phyloP scores from a whole-genome alignment of 257 asterid genomes.

The Catharanthus roseus region DNA sequence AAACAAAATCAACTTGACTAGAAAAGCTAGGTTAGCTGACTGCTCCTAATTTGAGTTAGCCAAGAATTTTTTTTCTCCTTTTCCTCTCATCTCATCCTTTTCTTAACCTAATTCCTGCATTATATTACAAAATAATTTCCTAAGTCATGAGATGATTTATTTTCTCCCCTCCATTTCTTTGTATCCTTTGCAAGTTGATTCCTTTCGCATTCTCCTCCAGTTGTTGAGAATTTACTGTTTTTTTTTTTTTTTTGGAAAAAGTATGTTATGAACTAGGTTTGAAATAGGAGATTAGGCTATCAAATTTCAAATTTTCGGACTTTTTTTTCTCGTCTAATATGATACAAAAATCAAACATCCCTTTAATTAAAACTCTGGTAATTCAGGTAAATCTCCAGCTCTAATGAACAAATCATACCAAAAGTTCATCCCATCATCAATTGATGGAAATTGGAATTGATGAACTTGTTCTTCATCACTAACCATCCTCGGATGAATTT shows the following conservation, averaged over 20 bases:
- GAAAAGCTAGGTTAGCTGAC: not conserved
- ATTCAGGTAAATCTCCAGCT: conserved; percentile 62
- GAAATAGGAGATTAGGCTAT: conserved; percentile 5
- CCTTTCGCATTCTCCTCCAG: too few species aligned
- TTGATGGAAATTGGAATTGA: conserved; percentile 19
- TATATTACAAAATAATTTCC: not conserved
- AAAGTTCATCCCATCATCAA: conserved; percentile 63
- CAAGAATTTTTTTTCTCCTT: not conserved
- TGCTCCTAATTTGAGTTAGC: not conserved
- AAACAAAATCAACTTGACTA: not conserved
- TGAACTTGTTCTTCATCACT: conserved; percentile 11
- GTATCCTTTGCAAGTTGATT: too few species aligned
- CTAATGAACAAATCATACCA: conserved; percentile 70
- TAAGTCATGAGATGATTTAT: not conserved
- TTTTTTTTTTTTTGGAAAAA: too few species aligned
- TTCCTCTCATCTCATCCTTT: not conserved
- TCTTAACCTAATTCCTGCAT: not conserved
- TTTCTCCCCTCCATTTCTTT: not conserved
- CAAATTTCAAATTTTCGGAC: conserved; percentile 1
- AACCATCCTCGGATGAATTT: not conserved
- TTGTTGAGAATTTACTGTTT: too few species aligned
- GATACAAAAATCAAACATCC: conserved; percentile 9
- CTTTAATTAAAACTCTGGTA: conserved; percentile 66
- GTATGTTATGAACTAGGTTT: too few species aligned
- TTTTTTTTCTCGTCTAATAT: conserved; percentile 14